Conservation (phyloP, 352 stramenopile species). For the Phytophthora capsici region DNA sequence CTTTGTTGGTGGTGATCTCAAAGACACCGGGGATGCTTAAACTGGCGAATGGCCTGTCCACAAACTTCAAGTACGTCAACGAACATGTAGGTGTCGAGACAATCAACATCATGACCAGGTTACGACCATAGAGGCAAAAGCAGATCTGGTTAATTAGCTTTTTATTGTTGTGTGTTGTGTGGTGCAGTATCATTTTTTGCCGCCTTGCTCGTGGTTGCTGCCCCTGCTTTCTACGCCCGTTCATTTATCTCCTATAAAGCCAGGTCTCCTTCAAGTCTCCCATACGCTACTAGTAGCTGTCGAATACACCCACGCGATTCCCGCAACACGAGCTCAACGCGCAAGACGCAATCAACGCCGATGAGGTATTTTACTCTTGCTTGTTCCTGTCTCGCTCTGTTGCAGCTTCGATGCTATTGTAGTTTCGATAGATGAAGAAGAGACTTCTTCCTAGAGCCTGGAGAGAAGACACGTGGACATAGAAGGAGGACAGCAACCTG, state of each 20-base stretch:
- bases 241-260: not conserved
- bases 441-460: slow-evolving; percentile 8
- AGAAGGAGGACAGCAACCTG: not conserved
- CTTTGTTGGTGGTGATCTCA: not conserved
- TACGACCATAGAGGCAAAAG: slow-evolving; percentile 4
- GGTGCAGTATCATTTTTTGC: slow-evolving; percentile 9
- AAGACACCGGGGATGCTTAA: not conserved
- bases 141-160: slow-evolving; percentile 38
- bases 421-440: slow-evolving; percentile 3
- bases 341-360: slow-evolving; percentile 9
- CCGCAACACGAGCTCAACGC: slow-evolving; percentile 13
- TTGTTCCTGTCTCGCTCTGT: slow-evolving; percentile 20
- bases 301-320: not conserved
- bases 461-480: slow-evolving; percentile 3
- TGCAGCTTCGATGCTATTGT: slow-evolving; percentile 13
- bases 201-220: slow-evolving; percentile 20
- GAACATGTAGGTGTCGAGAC: no score
- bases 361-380: slow-evolving; percentile 8
- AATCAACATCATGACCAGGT: no score
- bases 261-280: not conserved
- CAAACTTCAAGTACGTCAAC: slow-evolving; percentile 14
- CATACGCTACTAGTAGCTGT: not conserved
- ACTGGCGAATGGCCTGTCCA: slow-evolving; percentile 8
- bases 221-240: slow-evolving; percentile 1
- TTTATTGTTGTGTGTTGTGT: slow-evolving; percentile 35